These are phyloP conservation scores for Trametopsis cervina DNA, from an alignment of 768 basidiomycete genomes.

Conservation along the genomic window DNA sequence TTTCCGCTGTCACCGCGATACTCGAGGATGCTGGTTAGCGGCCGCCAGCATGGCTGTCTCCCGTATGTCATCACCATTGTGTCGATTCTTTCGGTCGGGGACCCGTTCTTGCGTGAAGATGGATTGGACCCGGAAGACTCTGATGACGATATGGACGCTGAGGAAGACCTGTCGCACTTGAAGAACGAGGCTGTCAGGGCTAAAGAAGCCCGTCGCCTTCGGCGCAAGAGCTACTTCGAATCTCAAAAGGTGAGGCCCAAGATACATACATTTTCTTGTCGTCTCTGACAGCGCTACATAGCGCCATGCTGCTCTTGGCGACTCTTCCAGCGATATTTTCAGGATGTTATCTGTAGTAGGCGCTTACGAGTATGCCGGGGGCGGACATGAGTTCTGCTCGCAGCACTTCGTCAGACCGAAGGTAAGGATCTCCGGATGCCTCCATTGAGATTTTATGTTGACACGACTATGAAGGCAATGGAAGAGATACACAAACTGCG, in stretches of 20 bases:
- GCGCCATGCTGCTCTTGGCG: constrained; percentile 77
- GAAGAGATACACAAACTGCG: constrained; percentile 97
- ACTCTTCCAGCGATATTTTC: constrained; percentile 78
- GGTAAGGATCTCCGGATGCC: constrained; percentile 34
- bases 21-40: constrained; percentile 90
- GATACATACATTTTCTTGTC: not conserved
- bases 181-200: constrained; percentile 38
- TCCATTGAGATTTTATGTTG: not conserved
- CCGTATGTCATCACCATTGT: constrained; percentile 91
- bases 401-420: constrained; percentile 89
- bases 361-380: constrained; percentile 90
- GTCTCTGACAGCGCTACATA: constrained; percentile 24
- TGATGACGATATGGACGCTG: constrained; percentile 23
- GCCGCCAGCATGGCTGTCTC: constrained; percentile 80
- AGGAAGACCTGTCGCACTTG: constrained; percentile 33
- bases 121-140: constrained; percentile 37
- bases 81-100: constrained; percentile 87
- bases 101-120: constrained; percentile 90
- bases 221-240: constrained; percentile 76
- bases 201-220: constrained; percentile 51
- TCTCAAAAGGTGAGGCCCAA: constrained; percentile 58
- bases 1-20: constrained; percentile 94
- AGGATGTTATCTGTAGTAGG: constrained; percentile 90
- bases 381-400: constrained; percentile 71
- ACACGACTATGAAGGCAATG: constrained; percentile 66